Conservation (phyloP, 192 early-diverging fungal genomes). For the Pilaira anomala region DNA sequence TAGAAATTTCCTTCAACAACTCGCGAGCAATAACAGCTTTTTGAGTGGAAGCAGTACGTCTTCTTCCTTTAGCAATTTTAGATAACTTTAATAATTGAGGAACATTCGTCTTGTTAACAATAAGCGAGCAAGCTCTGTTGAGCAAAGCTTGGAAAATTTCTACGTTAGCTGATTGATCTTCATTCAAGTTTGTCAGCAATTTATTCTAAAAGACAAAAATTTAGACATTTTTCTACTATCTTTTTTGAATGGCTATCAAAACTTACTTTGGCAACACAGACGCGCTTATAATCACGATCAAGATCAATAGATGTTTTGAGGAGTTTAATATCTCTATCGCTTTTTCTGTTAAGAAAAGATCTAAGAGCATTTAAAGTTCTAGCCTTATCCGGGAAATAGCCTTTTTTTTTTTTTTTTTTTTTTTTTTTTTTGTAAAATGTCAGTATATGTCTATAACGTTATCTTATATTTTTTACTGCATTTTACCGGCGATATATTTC, state of each 20-base stretch:
- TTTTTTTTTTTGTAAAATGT: too few species aligned
- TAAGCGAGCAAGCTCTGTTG: slow-evolving; percentile 68
- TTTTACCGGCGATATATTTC: slow-evolving; percentile 24
- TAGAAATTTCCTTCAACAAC: slow-evolving; percentile 45
- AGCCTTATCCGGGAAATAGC: slow-evolving; percentile 17
- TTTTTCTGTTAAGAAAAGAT: background rate
- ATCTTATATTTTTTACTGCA: background rate
- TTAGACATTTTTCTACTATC: background rate
- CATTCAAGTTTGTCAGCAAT: slow-evolving; percentile 65
- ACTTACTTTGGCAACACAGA: slow-evolving; percentile 19
- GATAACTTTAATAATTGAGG: slow-evolving; percentile 56
- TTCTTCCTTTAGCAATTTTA: slow-evolving; percentile 24
- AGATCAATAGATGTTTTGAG: slow-evolving; percentile 11
- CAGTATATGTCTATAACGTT: too few species aligned
- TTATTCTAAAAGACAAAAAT: slow-evolving; percentile 4
- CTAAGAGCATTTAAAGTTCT: slow-evolving; percentile 10
- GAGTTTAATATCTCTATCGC: background rate
- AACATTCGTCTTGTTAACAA: slow-evolving; percentile 69
- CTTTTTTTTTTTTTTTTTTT: slow-evolving; percentile 3
- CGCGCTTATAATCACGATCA: slow-evolving; percentile 13
- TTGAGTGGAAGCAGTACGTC: slow-evolving; percentile 21
- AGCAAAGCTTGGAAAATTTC: slow-evolving; percentile 77
- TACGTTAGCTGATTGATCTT: slow-evolving; percentile 50
- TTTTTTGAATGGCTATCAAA: background rate
- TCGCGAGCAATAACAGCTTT: slow-evolving; percentile 39